Evolutionary conservation across 1,284 basidiomycete genomes (phyloP).

Genomic region (Ustilago xerochloae): DNA sequence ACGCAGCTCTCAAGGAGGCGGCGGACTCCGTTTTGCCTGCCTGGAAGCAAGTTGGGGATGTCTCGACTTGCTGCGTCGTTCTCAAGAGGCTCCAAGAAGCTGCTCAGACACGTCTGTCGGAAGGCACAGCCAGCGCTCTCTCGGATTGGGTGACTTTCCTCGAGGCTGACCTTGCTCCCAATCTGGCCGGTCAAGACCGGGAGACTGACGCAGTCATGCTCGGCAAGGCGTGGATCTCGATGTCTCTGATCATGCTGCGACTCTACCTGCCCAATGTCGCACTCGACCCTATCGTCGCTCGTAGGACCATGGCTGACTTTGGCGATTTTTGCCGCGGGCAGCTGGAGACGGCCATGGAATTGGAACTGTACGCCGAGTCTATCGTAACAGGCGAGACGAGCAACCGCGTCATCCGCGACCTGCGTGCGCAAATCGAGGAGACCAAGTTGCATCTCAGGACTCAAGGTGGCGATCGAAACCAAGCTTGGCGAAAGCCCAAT

Average conservation of each 20-base stretch:
- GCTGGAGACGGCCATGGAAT: conserved; percentile 73
- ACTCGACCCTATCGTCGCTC: conserved; percentile 84
- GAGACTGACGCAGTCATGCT: conserved; percentile 28
- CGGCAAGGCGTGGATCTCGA: conserved; percentile 77
- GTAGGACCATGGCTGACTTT: conserved; percentile 73
- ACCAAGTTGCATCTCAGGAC: conserved; percentile 17
- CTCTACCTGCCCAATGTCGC: conserved; percentile 88
- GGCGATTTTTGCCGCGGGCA: conserved; percentile 68
- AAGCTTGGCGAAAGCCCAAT: conserved; percentile 69
- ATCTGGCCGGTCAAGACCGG: neutral
- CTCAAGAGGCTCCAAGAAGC: conserved; percentile 17
- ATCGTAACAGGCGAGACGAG: conserved; percentile 75
- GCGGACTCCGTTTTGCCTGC: conserved; percentile 7
- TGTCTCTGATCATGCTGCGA: conserved; percentile 75
- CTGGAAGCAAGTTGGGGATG: conserved; percentile 1
- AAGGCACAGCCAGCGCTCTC: conserved; percentile 11
- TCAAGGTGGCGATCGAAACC: conserved; percentile 11
- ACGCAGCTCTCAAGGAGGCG: conserved; percentile 20
- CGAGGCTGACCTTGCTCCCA: conserved; percentile 9
- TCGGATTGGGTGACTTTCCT: conserved; percentile 23
- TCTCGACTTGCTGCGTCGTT: conserved; percentile 4
- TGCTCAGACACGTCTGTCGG: conserved; percentile 6
- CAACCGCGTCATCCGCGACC: conserved; percentile 71
- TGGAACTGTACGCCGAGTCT: conserved; percentile 75
- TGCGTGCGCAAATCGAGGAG: conserved; percentile 48